These are phyloP conservation scores for Diaporthe ampelina DNA, from an alignment of 2,329 filamentous ascomycete genomes.

Conservation along the genomic window DNA sequence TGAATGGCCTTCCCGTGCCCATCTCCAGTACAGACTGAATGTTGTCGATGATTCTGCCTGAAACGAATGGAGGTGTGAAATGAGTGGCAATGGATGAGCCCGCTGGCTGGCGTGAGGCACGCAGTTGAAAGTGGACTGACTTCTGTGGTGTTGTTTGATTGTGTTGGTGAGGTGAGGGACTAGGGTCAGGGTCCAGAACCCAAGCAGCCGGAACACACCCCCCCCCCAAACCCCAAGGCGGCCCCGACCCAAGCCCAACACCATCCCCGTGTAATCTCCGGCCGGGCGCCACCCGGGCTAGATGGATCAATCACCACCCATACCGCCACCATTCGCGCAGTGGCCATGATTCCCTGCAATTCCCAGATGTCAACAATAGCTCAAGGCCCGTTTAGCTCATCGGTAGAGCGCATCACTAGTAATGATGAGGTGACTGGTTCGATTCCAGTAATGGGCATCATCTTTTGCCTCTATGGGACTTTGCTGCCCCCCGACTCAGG, in stretches of 20 bases:
- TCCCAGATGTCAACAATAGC: too few relatives aligned
- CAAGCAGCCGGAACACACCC: background rate
- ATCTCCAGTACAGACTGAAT: background rate
- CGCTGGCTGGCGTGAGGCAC: background rate
- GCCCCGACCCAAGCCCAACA: too few relatives aligned
- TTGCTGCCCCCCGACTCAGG: too few relatives aligned
- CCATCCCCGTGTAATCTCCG: too few relatives aligned
- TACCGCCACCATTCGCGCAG: background rate
- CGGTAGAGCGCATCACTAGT: conserved; percentile 44
- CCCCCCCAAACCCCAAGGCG: background rate
- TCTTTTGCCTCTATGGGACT: too few relatives aligned
- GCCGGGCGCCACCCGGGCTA: too few relatives aligned
- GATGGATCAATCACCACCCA: conserved; percentile 7
- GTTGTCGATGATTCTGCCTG: background rate
- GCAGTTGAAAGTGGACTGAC: conserved; percentile 26
- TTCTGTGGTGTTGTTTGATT: conserved; percentile 4
- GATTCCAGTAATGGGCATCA: conserved; percentile 41
- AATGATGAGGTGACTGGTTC: conserved; percentile 42
- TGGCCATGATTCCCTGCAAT: background rate
- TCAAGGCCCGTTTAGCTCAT: conserved; percentile 40
- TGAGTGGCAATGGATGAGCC: background rate
- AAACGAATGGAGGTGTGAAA: background rate
- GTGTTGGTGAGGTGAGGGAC: background rate
- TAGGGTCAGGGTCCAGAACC: conserved; percentile 6
- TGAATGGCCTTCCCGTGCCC: background rate